Evolutionary conservation across 2,329 filamentous ascomycete species (phyloP).

Genomic region (Thielaviopsis ethacetica): DNA sequence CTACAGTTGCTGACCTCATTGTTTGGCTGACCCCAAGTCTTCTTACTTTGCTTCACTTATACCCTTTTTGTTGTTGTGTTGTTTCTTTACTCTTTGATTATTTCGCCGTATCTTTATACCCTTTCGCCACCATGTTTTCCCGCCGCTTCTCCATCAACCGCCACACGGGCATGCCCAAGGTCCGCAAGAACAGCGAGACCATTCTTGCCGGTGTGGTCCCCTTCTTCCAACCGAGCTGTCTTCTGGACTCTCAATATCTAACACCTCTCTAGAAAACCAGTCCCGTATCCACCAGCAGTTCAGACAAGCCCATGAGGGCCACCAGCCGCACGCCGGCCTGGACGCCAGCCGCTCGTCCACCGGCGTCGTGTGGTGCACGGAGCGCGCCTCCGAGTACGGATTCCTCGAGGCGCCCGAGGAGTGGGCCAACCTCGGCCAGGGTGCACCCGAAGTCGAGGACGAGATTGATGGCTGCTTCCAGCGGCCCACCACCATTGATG

Average conservation of each 20-base stretch:
- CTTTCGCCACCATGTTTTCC: slow-evolving; percentile 27
- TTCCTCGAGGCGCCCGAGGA: slow-evolving; percentile 64
- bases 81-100: background rate
- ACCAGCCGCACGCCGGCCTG: slow-evolving; percentile 78
- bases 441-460: slow-evolving; percentile 84
- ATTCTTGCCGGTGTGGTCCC: slow-evolving; percentile 7
- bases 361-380: slow-evolving; percentile 85
- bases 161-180: slow-evolving; percentile 43
- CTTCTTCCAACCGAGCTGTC: background rate
- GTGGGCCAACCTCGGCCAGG: slow-evolving; percentile 92
- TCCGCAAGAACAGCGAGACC: slow-evolving; percentile 15
- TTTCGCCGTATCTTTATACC: background rate
- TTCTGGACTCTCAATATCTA: background rate
- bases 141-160: slow-evolving; percentile 51
- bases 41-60: background rate
- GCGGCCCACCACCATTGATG: slow-evolving; percentile 61
- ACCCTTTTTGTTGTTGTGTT: background rate
- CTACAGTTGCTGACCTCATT: background rate
- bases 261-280: slow-evolving; percentile 43
- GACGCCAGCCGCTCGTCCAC: slow-evolving; percentile 79
- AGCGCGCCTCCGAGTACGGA: slow-evolving; percentile 77
- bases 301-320: slow-evolving; percentile 76
- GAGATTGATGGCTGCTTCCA: slow-evolving; percentile 82
- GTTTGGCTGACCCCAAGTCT: background rate
- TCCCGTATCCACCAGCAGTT: slow-evolving; percentile 83